Base-by-base conservation (phyloP, 257 asterid genomes). In the Plectranthus barbatus region DNA sequence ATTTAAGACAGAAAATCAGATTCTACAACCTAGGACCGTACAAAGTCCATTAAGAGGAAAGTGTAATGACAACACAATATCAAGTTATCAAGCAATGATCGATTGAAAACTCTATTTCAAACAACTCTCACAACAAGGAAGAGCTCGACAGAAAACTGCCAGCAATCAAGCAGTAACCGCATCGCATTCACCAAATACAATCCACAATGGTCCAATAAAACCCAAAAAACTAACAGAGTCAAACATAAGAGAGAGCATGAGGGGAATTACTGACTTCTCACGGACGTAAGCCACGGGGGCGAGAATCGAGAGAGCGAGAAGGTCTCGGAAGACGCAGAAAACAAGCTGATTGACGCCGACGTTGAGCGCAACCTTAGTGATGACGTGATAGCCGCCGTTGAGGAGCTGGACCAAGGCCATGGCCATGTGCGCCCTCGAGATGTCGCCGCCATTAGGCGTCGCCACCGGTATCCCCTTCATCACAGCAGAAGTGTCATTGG, bases 321-420 rank as follows among this genome's bases (percentile, higher is more conserved):
- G 86, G 69, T 93, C 99, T 8, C 99, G 70, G 21, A 56, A 76
- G 40, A 89, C 88, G 59, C 99, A 90, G 72, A 93, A 93, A 37
- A 93, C 95, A 62, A 90, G 79, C 91, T 90, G 91, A 76, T 84
- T 93, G 47, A 90, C 76, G 13, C 99, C 99, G 55, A 83, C 94
- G 66, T 90, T 85, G 62, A 93, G 97, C 19, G 99, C 99, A 37
- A 93, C 83, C 61, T 93, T 93, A 57, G 97, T 84, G 72, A 93
- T 80, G 71, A 93, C 96, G 71, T 93, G 97, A 78, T 85, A 83
- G 0, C 96, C 94, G 69, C 97, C 95, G 67, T 62, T 58, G 73
- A 83, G 69, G 42, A 93, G 70, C 86, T 90, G 97, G 36, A 93
- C 96, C 74, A 77, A 60, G 62, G 85, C 95, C 97, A 90, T 80